Evolutionary conservation across 176 grass and related monocot genomes (phyloP).

Genomic region (Melocanna baccifera): DNA sequence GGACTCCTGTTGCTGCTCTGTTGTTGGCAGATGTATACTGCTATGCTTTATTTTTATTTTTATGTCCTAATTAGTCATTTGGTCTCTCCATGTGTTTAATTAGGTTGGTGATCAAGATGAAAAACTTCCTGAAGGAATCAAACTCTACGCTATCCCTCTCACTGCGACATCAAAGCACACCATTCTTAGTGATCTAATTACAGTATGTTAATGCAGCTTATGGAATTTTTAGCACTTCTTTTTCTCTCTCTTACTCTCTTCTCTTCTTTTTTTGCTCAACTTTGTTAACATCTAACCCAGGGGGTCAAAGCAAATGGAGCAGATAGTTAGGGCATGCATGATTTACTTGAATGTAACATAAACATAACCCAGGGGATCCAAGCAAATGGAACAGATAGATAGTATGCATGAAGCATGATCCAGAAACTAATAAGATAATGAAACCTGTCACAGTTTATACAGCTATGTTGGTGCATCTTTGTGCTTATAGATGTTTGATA

Average conservation of each 20-base stretch:
- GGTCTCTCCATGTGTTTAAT: constrained; percentile 14
- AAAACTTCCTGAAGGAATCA: constrained; percentile 97
- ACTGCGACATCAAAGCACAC: constrained; percentile 88
- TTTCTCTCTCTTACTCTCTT: neutral
- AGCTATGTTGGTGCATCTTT: neutral
- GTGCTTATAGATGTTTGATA: neutral
- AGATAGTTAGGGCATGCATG: neutral
- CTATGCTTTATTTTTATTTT: neutral
- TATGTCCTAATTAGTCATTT: constrained; percentile 12
- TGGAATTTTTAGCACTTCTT: neutral
- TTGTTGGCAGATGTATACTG: neutral
- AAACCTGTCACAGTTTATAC: neutral
- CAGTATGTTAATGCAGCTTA: constrained; percentile 54
- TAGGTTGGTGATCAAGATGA: constrained; percentile 94
- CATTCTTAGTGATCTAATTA: constrained; percentile 85
- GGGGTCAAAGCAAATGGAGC: constrained; percentile 5
- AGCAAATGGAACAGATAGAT: neutral
- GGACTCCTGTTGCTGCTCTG: neutral
- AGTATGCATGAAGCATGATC: neutral
- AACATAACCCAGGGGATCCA: neutral
- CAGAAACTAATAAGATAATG: neutral
- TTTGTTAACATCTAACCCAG: neutral
- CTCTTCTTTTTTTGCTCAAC: neutral
- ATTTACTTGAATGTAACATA: constrained; percentile 10
- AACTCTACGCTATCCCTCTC: constrained; percentile 79